Evolutionary conservation across 495 filamentous ascomycete species (phyloP).

Genomic region (Penicillium longicatenatum): DNA sequence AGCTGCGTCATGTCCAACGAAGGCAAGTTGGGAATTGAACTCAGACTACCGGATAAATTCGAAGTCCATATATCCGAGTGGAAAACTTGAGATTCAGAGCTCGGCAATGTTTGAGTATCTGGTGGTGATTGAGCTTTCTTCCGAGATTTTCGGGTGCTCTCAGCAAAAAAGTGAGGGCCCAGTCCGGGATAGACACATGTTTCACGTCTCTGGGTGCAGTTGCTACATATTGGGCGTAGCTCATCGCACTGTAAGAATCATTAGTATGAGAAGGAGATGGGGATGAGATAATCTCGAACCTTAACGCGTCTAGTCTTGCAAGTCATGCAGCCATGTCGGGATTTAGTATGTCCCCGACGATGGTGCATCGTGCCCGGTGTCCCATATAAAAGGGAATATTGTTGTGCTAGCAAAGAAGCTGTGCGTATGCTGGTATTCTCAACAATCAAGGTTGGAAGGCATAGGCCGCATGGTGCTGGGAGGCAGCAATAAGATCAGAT

Average conservation of each 20-base stretch:
- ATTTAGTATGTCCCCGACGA: constrained; percentile 15
- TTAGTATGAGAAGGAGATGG: neutral
- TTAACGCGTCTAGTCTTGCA: constrained; percentile 32
- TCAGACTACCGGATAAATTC: neutral
- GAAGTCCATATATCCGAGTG: neutral
- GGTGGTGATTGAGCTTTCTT: neutral
- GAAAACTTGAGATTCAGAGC: neutral
- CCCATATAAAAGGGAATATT: neutral
- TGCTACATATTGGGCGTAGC: constrained; percentile 21
- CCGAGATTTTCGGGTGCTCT: constrained; percentile 1
- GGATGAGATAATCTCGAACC: constrained; percentile 14
- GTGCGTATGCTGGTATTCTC: neutral
- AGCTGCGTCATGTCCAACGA: constrained; percentile 24
- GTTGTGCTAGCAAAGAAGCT: constrained; percentile 10
- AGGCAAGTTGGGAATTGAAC: neutral
- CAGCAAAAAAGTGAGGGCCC: constrained; percentile 21
- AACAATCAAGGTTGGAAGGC: neutral
- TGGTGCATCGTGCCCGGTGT: neutral
- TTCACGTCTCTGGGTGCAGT: constrained; percentile 22
- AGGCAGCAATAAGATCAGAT: constrained; percentile 13
- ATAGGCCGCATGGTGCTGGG: no score
- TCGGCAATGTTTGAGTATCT: neutral
- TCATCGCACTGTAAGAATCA: constrained; percentile 25
- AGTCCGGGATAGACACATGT: constrained; percentile 23
- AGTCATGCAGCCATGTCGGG: constrained; percentile 28